Percentiles rank a stretch among this genome's conserved stretches.
These are phyloP conservation scores for Septoria petroselini DNA, from an alignment of 2,329 filamentous ascomycete genomes.

Conservation along the genomic window DNA sequence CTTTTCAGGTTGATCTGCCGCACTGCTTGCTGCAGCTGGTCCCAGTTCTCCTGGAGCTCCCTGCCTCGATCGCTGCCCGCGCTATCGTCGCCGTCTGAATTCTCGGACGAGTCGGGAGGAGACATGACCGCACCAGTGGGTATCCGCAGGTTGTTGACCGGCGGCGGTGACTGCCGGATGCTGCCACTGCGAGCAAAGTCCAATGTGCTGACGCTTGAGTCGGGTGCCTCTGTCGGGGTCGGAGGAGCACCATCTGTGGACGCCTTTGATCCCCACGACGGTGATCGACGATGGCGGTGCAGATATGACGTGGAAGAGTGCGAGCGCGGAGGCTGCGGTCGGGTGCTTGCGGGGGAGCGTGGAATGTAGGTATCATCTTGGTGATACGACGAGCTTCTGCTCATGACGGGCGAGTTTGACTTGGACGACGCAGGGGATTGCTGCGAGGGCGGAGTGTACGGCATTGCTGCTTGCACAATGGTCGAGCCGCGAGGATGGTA, in stretches of 20 bases:
- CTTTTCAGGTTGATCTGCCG: constrained; percentile 70
- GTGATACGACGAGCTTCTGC: constrained; percentile 51
- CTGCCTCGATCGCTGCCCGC: constrained; percentile 33
- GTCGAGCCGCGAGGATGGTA: constrained; percentile 30
- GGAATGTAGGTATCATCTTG: constrained; percentile 36
- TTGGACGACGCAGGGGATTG: constrained; percentile 58
- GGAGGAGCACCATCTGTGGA: constrained; percentile 26
- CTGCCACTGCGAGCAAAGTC: constrained; percentile 52
- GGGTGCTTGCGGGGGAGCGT: constrained; percentile 39
- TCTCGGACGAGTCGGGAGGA: constrained; percentile 78
- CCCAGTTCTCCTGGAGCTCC: constrained; percentile 48
- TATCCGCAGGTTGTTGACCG: constrained; percentile 71
- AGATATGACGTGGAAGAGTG: constrained; percentile 60
- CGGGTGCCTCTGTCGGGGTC: constrained; percentile 33
- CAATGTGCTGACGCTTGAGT: constrained; percentile 19
- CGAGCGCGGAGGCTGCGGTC: constrained; percentile 54
- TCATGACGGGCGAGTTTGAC: constrained; percentile 50
- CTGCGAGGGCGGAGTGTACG: constrained; percentile 79
- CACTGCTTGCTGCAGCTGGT: constrained; percentile 77
- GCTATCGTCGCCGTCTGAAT: constrained; percentile 72
- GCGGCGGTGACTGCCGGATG: constrained; percentile 80
- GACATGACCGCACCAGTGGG: constrained; percentile 84
- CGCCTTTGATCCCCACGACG: constrained; percentile 43
- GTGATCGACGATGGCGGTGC: constrained; percentile 59
- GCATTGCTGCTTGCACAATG: constrained; percentile 55